A percentile compares a stretch with the other conserved stretches of the same genome.
phyloP scores from a whole-genome alignment of 495 filamentous ascomycete species.

The Aspergillus ostianus region DNA sequence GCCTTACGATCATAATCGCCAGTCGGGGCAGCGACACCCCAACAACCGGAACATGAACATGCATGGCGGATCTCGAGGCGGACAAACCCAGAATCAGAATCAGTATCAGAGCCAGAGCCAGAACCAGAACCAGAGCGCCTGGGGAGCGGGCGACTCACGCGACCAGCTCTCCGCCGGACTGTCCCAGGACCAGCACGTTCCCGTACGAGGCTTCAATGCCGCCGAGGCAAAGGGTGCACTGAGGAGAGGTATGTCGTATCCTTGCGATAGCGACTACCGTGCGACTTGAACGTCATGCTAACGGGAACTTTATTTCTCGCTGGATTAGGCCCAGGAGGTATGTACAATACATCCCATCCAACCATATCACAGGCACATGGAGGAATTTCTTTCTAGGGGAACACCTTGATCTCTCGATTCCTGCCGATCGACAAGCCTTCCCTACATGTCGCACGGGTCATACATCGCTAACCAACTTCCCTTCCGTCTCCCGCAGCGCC shows the following conservation, averaged over 20 bases:
- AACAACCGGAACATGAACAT: constrained; percentile 31
- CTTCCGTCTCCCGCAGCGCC: constrained; percentile 21
- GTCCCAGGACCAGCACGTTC: constrained; percentile 42
- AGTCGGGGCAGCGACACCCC: constrained; percentile 38
- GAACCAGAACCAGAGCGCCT: constrained; percentile 17
- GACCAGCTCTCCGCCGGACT: constrained; percentile 20
- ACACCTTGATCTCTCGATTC: too few relatives aligned
- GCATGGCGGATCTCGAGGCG: constrained; percentile 34
- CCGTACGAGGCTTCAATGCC: constrained; percentile 49
- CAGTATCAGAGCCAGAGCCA: not conserved
- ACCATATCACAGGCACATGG: not conserved
- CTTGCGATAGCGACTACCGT: not conserved
- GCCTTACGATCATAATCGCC: constrained; percentile 36
- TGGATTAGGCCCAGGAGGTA: constrained; percentile 32
- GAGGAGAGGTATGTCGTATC: constrained; percentile 34
- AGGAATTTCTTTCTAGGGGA: too few relatives aligned
- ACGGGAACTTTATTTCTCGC: not conserved
- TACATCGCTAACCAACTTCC: constrained; percentile 4
- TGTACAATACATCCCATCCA: not conserved
- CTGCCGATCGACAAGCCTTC: not conserved
- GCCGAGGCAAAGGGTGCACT: constrained; percentile 43
- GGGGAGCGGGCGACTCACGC: constrained; percentile 23
- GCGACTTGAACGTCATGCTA: constrained; percentile 4
- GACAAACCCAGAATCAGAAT: constrained; percentile 2
- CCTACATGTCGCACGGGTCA: constrained; percentile 5